phyloP scores from a whole-genome alignment of 164 flowering plant genomes.

The Magnolia changhungtana region DNA sequence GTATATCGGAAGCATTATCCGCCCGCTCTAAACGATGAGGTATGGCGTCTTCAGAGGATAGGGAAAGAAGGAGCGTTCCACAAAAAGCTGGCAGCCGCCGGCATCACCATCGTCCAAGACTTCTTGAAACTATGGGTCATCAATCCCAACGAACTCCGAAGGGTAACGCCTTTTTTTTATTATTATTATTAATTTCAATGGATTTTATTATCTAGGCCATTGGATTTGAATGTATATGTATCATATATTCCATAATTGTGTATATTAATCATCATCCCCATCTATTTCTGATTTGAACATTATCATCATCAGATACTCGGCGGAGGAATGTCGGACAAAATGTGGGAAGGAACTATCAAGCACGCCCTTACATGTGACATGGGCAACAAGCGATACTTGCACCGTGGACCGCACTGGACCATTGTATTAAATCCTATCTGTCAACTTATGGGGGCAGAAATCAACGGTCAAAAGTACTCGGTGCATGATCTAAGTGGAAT shows the following conservation, averaged over 20 bases:
- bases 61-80: conserved; percentile 82
- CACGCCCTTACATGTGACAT: conserved; percentile 57
- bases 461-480: conserved; percentile 33
- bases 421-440: conserved; percentile 53
- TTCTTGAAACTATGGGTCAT: conserved; percentile 48
- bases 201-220: background rate
- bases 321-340: conserved; percentile 65
- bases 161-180: conserved; percentile 25
- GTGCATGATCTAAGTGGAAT: background rate
- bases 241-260: background rate
- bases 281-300: background rate
- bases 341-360: conserved; percentile 57
- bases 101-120: conserved; percentile 61
- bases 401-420: conserved; percentile 12
- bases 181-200: background rate
- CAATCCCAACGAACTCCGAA: conserved; percentile 39
- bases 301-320: conserved; percentile 49
- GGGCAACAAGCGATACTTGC: conserved; percentile 42
- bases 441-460: conserved; percentile 35
- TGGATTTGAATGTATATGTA: background rate
- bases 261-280: background rate
- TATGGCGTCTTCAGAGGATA: conserved; percentile 84
- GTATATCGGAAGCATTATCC: conserved; percentile 88
- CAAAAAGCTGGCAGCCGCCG: conserved; percentile 31
- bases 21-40: conserved; percentile 63